Percentiles rank a stretch among this genome's conserved stretches.
Evolutionary conservation across 1,284 basidiomycete genomes (phyloP).

Genomic region (Rhizoctonia solani): DNA sequence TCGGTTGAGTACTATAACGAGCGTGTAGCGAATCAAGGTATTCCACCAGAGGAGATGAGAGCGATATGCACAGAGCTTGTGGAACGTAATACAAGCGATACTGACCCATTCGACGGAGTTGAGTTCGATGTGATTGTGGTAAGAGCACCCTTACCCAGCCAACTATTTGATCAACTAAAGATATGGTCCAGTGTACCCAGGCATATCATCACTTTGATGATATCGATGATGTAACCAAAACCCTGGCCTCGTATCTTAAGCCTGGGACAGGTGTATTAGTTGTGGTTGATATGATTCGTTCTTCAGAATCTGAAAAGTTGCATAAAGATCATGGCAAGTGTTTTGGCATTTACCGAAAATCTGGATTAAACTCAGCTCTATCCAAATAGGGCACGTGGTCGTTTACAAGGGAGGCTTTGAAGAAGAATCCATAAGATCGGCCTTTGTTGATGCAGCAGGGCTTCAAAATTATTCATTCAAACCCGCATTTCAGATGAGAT

Average conservation of each 20-base stretch:
- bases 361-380: constrained; percentile 37
- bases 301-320: constrained; percentile 32
- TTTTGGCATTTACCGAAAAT: constrained; percentile 43
- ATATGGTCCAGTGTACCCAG: constrained; percentile 58
- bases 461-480: constrained; percentile 52
- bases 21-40: constrained; percentile 59
- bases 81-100: constrained; percentile 45
- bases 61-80: constrained; percentile 49
- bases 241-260: constrained; percentile 59
- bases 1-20: constrained; percentile 68
- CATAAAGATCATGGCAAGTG: constrained; percentile 40
- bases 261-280: constrained; percentile 61
- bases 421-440: constrained; percentile 51
- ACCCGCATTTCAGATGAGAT: constrained; percentile 44
- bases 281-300: constrained; percentile 57
- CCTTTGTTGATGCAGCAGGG: constrained; percentile 54
- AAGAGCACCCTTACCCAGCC: background rate
- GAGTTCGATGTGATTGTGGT: constrained; percentile 68
- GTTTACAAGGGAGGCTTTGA: constrained; percentile 58
- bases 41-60: constrained; percentile 49
- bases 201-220: constrained; percentile 70
- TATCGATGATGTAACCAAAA: constrained; percentile 56
- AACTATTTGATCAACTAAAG: background rate
- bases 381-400: constrained; percentile 49
- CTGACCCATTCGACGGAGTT: constrained; percentile 53